These are phyloP conservation scores for Periglandula ipomoeae DNA, from an alignment of 2,329 filamentous ascomycete genomes.

Conservation along the genomic window DNA sequence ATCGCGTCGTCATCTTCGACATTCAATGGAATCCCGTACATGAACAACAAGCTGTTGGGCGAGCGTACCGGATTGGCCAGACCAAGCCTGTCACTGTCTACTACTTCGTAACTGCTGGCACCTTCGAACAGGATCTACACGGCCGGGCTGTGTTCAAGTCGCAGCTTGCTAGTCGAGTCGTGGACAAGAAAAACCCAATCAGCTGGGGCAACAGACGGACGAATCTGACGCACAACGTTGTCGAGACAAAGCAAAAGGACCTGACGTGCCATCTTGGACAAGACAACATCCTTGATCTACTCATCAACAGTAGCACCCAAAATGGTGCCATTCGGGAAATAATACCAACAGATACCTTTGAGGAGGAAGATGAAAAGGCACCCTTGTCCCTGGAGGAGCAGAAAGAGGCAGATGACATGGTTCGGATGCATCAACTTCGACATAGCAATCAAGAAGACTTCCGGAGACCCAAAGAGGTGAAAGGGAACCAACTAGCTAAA, in stretches of 20 bases:
- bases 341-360: conserved; percentile 62
- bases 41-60: conserved; percentile 80
- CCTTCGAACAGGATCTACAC: conserved; percentile 67
- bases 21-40: conserved; percentile 70
- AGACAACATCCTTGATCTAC: conserved; percentile 49
- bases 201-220: conserved; percentile 49
- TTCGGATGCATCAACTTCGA: conserved; percentile 24
- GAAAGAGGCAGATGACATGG: conserved; percentile 38
- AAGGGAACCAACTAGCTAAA: background rate
- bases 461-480: conserved; percentile 12
- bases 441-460: conserved; percentile 24
- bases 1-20: conserved; percentile 80
- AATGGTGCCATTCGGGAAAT: conserved; percentile 41
- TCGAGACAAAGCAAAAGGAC: conserved; percentile 39
- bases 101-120: conserved; percentile 67
- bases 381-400: conserved; percentile 52
- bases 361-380: conserved; percentile 52
- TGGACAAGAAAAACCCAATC: conserved; percentile 74
- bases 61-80: conserved; percentile 81
- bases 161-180: conserved; percentile 67
- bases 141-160: conserved; percentile 74
- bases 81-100: conserved; percentile 76
- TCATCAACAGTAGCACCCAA: conserved; percentile 27
- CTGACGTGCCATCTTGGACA: conserved; percentile 47
- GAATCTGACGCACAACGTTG: conserved; percentile 52